A percentile compares a stretch with the other conserved stretches of the same genome.
Evolutionary conservation across 2,329 filamentous ascomycete species (phyloP).

Genomic region (Trichoderma sp.): DNA sequence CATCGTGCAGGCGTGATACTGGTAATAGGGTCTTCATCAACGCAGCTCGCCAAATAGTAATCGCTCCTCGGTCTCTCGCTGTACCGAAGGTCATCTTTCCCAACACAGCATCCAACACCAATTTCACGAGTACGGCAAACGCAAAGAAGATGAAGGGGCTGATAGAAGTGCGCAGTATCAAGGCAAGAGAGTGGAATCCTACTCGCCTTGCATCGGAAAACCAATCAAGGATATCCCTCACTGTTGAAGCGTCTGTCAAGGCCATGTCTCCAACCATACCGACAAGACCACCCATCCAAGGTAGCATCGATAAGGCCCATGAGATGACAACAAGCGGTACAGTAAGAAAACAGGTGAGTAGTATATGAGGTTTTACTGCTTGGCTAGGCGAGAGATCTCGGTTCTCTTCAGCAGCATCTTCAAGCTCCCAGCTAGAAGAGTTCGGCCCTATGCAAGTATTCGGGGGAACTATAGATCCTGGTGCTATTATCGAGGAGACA

Average conservation of each 20-base stretch:
- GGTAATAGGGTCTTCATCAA: slow-evolving; percentile 47
- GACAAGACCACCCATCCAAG: slow-evolving; percentile 45
- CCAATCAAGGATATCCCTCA: slow-evolving; percentile 48
- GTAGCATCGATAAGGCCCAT: slow-evolving; percentile 44
- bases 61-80: slow-evolving; percentile 31
- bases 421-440: slow-evolving; percentile 56
- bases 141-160: slow-evolving; percentile 46
- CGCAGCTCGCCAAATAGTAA: slow-evolving; percentile 44
- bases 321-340: slow-evolving; percentile 41
- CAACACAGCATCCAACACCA: slow-evolving; percentile 40
- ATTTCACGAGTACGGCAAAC: slow-evolving; percentile 42
- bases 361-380: slow-evolving; percentile 45
- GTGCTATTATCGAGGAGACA: slow-evolving; percentile 48
- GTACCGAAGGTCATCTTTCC: slow-evolving; percentile 38
- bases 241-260: slow-evolving; percentile 31
- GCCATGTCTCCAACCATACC: slow-evolving; percentile 45
- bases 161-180: slow-evolving; percentile 40
- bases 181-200: slow-evolving; percentile 50
- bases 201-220: slow-evolving; percentile 47
- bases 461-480: slow-evolving; percentile 48
- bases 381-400: slow-evolving; percentile 42
- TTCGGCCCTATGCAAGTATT: slow-evolving; percentile 55
- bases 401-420: slow-evolving; percentile 47
- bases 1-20: slow-evolving; percentile 42
- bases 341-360: slow-evolving; percentile 42